Conservation (phyloP, 306 rosid species). For the Glycine soja region DNA sequence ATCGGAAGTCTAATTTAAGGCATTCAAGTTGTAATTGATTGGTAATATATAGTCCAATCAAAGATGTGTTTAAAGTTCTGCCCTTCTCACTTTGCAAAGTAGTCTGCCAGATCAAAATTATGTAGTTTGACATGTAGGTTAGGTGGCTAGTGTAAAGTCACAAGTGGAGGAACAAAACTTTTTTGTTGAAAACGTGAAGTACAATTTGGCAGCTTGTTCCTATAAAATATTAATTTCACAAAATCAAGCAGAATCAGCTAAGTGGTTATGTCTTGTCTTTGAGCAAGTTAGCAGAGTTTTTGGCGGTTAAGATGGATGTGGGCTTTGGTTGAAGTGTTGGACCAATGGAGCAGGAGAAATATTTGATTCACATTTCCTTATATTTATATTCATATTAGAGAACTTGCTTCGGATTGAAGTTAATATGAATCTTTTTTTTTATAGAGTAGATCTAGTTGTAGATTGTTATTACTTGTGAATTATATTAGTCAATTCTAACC, state of each 20-base stretch:
- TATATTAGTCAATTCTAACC: background rate
- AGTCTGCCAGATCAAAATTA: conserved; percentile 18
- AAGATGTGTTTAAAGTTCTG: conserved; percentile 9
- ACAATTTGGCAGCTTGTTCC: conserved; percentile 2
- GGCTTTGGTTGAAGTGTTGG: background rate
- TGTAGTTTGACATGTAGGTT: conserved; percentile 6
- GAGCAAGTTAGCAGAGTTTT: background rate
- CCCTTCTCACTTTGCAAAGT: conserved; percentile 23
- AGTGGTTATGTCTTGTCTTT: conserved; percentile 29
- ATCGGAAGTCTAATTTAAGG: conserved; percentile 18
- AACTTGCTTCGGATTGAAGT: background rate
- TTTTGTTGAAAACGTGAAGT: too few species aligned
- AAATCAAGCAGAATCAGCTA: conserved; percentile 31
- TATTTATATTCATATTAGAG: background rate
- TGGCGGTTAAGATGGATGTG: background rate
- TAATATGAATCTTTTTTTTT: background rate
- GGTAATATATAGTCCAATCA: conserved; percentile 13
- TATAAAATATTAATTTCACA: conserved; percentile 18
- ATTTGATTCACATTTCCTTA: background rate
- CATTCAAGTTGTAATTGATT: conserved; percentile 5
- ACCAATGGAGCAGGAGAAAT: conserved; percentile 4
- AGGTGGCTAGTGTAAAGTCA: conserved; percentile 15
- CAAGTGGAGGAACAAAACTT: background rate
- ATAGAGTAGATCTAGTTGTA: background rate
- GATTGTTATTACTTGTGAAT: conserved; percentile 21